Evolutionary conservation across 441 rosid species (phyloP).

Genomic region (Adansonia rubrostipa): DNA sequence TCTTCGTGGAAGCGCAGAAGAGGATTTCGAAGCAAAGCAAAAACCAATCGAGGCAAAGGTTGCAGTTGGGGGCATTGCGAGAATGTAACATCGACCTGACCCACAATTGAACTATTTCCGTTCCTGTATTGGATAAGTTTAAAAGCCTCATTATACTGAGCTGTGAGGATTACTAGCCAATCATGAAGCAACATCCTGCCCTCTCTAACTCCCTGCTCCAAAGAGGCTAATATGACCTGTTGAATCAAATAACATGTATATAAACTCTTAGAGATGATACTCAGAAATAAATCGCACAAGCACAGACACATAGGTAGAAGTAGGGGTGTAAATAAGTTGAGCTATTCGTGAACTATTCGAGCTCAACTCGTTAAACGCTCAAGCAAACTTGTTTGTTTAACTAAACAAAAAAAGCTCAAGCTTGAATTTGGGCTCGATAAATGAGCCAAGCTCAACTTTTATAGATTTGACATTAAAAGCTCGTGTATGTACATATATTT

Average conservation of each 20-base stretch:
- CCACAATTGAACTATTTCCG: constrained; percentile 52
- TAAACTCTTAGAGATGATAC: constrained; percentile 20
- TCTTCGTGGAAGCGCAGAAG: constrained; percentile 97
- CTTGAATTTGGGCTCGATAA: no score
- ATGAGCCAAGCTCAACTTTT: no score
- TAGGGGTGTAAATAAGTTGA: no score
- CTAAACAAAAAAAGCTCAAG: no score
- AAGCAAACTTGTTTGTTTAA: no score
- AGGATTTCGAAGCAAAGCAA: constrained; percentile 93
- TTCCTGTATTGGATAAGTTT: constrained; percentile 68
- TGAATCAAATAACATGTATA: constrained; percentile 16
- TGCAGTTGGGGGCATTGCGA: constrained; percentile 93
- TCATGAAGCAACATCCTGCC: constrained; percentile 94
- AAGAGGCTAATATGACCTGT: constrained; percentile 86
- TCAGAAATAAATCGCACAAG: constrained; percentile 5
- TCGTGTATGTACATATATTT: no score
- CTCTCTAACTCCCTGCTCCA: constrained; percentile 93
- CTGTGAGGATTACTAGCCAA: constrained; percentile 94
- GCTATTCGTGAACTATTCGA: no score
- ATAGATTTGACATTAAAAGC: no score
- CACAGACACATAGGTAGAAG: background rate
- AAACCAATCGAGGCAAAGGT: constrained; percentile 81
- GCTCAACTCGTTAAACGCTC: no score
- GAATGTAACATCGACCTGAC: constrained; percentile 88
- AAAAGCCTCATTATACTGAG: constrained; percentile 86